phyloP scores from a whole-genome alignment of 805 yeast species.

The Kodamaea restingae region DNA sequence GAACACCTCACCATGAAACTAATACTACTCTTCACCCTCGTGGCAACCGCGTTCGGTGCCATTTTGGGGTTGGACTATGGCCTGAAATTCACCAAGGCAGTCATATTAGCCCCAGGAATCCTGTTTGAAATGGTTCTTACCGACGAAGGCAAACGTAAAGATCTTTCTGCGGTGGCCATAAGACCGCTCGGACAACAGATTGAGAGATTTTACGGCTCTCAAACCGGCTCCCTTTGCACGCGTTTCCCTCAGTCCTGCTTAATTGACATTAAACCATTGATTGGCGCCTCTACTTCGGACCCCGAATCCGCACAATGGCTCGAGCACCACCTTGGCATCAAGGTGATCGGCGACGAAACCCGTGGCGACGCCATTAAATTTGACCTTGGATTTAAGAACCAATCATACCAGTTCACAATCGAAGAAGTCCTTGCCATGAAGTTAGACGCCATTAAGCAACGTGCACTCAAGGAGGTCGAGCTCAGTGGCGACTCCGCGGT shows the following conservation, averaged over 20 bases:
- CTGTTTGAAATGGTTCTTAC: slow-evolving; percentile 86
- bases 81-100: slow-evolving; percentile 80
- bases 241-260: slow-evolving; percentile 71
- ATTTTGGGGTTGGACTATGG: slow-evolving; percentile 89
- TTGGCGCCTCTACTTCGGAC: slow-evolving; percentile 60
- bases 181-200: slow-evolving; percentile 35
- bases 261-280: slow-evolving; percentile 60
- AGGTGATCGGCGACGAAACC: slow-evolving; percentile 35
- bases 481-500: slow-evolving; percentile 30
- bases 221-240: slow-evolving; percentile 64
- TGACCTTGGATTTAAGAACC: slow-evolving; percentile 36
- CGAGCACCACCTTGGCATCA: slow-evolving; percentile 57
- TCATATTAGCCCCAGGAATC: slow-evolving; percentile 84
- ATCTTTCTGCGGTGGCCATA: slow-evolving; percentile 71
- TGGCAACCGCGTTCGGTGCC: slow-evolving; percentile 42
- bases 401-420: slow-evolving; percentile 37
- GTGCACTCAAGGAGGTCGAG: slow-evolving; percentile 62
- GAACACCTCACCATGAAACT: slow-evolving; percentile 7
- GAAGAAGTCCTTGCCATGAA: slow-evolving; percentile 89
- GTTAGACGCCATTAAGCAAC: slow-evolving; percentile 55
- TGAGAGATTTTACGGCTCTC: slow-evolving; percentile 75
- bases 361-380: slow-evolving; percentile 54
- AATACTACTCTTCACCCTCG: slow-evolving; percentile 5
- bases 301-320: slow-evolving; percentile 44
- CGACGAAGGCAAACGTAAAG: slow-evolving; percentile 89